Base-by-base conservation (phyloP, 495 filamentous ascomycete species). In the Neurospora sp. region DNA sequence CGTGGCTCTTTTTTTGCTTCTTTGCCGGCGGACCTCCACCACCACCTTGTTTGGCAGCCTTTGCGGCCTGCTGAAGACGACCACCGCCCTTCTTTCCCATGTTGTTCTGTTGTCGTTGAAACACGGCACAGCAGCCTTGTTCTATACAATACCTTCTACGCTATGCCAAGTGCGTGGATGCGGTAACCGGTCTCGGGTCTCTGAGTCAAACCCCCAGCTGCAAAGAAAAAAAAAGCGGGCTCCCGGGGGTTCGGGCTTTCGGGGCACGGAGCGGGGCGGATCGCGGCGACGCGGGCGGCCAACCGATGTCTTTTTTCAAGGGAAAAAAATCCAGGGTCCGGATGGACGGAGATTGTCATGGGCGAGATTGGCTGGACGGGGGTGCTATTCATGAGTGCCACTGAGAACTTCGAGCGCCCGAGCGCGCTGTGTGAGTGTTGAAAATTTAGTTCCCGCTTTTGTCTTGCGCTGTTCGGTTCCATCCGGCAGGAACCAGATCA, bases 31-130 rank as follows among this genome's bases (percentile, higher is more conserved):
- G 76, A 18, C 54, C 54, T 7, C 46, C 14, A 41, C 40, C 40
- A 42, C 41, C 42, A 20, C 75, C 72, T 70, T 72, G 73, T 71
- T 75, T 74, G n/a, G 69, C 75, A 14, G 74, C 74, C 74, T 78
- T 78, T 72, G 72, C 73, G 73, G 75, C 77, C 7, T 75, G 37
- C 16, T 73, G 71, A 38, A 78, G 73, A 39, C 38, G 69, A 11
- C 76, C 75, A 27, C 77, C 72, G 16, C 71, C 49, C 72, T 77
- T 76, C 12, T 73, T 76, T 31, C 39, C 44, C 70, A 31, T 73
- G 42, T 20, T 38, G 54, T 37, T 27, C 10, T 27, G 40, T 69
- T 41, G 54, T 70, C 35, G n/a, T 27, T 49, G 20, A 18, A 12
- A 44, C 41, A 44, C 41, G 14, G 41, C 41, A 44, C 5, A 23